A percentile compares a stretch with the other conserved stretches of the same genome.
These are phyloP conservation scores for Porodaedalea pini DNA, from an alignment of 1,284 basidiomycete genomes.

Conservation along the genomic window DNA sequence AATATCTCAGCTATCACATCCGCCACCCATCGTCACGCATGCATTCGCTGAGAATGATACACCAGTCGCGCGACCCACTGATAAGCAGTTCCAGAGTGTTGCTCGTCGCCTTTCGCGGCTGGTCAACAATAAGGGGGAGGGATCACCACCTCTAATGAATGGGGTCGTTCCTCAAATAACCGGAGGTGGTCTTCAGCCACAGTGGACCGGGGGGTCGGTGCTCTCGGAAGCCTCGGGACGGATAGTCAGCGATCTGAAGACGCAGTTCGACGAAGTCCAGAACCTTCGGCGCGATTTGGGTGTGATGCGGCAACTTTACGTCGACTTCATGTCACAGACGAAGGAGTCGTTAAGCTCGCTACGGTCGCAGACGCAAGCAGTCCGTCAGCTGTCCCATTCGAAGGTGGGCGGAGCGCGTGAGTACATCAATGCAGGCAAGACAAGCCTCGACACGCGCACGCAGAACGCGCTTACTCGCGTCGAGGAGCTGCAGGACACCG, in stretches of 20 bases:
- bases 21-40: slow-evolving; percentile 45
- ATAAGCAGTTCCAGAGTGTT: slow-evolving; percentile 65
- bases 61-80: slow-evolving; percentile 59
- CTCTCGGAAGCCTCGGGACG: slow-evolving; percentile 68
- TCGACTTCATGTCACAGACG: slow-evolving; percentile 88
- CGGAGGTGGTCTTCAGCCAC: slow-evolving; percentile 62
- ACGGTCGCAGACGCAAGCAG: slow-evolving; percentile 79
- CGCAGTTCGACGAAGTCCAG: slow-evolving; percentile 93
- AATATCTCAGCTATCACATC: slow-evolving; percentile 43
- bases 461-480: slow-evolving; percentile 90
- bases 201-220: slow-evolving; percentile 69
- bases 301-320: slow-evolving; percentile 90
- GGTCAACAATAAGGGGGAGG: slow-evolving; percentile 42
- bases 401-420: slow-evolving; percentile 84
- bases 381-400: slow-evolving; percentile 80
- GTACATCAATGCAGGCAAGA: slow-evolving; percentile 90
- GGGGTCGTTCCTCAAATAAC: slow-evolving; percentile 56
- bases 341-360: slow-evolving; percentile 79
- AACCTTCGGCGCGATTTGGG: slow-evolving; percentile 90
- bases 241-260: slow-evolving; percentile 79
- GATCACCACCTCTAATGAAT: slow-evolving; percentile 26
- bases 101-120: slow-evolving; percentile 68
- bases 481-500: slow-evolving; percentile 90
- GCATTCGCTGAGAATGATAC: slow-evolving; percentile 60
- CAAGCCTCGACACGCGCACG: slow-evolving; percentile 82